Evolutionary conservation across 768 basidiomycete species (phyloP).

Genomic region (Trametes maxima): DNA sequence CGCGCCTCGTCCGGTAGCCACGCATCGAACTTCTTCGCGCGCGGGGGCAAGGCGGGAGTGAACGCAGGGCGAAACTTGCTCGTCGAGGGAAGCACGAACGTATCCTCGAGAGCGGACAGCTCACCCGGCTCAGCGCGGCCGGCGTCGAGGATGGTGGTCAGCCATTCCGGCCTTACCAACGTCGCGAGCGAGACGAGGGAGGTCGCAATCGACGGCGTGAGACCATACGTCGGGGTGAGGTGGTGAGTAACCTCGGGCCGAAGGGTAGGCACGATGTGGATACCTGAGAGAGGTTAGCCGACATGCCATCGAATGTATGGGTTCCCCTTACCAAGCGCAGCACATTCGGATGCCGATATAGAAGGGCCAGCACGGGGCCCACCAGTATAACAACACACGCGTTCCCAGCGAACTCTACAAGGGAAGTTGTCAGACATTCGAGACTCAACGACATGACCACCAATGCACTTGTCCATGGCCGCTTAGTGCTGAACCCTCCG

Average conservation of each 20-base stretch:
- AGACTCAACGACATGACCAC: no score
- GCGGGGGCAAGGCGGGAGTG: slow-evolving; percentile 47
- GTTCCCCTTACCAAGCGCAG: slow-evolving; percentile 50
- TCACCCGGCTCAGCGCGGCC: slow-evolving; percentile 38
- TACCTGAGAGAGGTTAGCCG: slow-evolving; percentile 42
- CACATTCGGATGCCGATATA: slow-evolving; percentile 26
- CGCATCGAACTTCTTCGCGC: slow-evolving; percentile 52
- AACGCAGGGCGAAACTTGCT: slow-evolving; percentile 63
- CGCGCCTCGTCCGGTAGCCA: slow-evolving; percentile 75
- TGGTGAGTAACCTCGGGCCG: slow-evolving; percentile 62
- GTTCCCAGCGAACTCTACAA: slow-evolving; percentile 33
- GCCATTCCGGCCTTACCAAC: slow-evolving; percentile 71
- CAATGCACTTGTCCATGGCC: no score
- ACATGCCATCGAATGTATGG: neutral
- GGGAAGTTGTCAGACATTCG: neutral
- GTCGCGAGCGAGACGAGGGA: slow-evolving; percentile 61
- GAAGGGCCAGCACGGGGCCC: neutral
- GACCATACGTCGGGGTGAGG: slow-evolving; percentile 51
- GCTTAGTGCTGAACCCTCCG: no score
- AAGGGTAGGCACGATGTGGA: slow-evolving; percentile 53
- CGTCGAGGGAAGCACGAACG: slow-evolving; percentile 51
- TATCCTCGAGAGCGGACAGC: slow-evolving; percentile 46
- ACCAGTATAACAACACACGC: slow-evolving; percentile 28
- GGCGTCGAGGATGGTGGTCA: slow-evolving; percentile 58
- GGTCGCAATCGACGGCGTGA: slow-evolving; percentile 52